Evolutionary conservation across 345 rosid genomes (phyloP).

Genomic region (Noccaea caerulescens): DNA sequence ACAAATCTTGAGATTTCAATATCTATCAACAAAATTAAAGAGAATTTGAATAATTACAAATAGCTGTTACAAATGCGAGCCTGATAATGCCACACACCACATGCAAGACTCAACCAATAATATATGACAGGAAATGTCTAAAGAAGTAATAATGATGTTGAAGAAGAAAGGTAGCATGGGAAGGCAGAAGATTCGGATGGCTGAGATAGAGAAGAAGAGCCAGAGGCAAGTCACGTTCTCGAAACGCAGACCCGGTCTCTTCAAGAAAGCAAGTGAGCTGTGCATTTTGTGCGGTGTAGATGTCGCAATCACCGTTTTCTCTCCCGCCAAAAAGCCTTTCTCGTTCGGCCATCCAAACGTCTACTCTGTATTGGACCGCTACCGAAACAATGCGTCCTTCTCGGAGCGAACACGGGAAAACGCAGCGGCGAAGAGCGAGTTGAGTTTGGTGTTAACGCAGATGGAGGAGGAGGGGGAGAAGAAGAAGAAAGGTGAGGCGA

Average conservation of each 20-base stretch:
- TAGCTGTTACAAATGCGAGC: conserved; percentile 6
- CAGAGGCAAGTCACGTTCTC: conserved; percentile 13
- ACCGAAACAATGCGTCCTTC: not conserved
- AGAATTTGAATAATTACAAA: not conserved
- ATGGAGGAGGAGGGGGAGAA: not conserved
- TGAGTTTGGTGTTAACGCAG: conserved; percentile 2
- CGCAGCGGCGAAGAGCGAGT: not conserved
- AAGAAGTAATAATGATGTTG: not conserved
- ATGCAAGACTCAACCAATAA: not conserved
- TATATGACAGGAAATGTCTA: not conserved
- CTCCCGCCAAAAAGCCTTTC: conserved; percentile 14
- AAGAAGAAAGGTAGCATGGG: not conserved
- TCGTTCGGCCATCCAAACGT: conserved; percentile 23
- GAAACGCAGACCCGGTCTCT: conserved; percentile 16
- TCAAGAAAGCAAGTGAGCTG: conserved; percentile 16
- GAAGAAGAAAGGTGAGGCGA: not conserved
- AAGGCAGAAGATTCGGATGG: conserved; percentile 13
- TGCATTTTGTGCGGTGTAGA: conserved; percentile 18
- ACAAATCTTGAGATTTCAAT: conserved; percentile 10
- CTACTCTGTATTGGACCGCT: conserved; percentile 11
- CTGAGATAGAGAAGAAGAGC: conserved; percentile 16
- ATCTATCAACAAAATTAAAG: conserved; percentile 10
- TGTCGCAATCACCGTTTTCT: conserved; percentile 9
- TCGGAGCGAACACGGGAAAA: not conserved
- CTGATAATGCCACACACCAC: not conserved